Conservation (phyloP, 2,329 filamentous ascomycete species). For the Cercospora janseana region DNA sequence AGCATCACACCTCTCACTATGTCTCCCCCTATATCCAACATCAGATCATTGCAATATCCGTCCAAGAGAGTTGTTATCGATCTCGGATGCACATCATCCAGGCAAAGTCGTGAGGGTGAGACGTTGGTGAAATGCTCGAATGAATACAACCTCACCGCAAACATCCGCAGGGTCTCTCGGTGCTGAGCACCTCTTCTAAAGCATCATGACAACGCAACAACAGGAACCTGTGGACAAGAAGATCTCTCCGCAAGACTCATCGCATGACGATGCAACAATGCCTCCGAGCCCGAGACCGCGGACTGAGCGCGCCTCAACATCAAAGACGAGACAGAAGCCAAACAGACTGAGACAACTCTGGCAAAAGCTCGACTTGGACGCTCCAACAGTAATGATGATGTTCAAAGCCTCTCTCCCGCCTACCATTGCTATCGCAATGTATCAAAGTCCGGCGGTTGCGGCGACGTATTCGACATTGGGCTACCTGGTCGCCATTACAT, state of each 20-base stretch:
- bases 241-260: neutral
- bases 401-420: slow-evolving; percentile 39
- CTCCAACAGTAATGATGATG: slow-evolving; percentile 35
- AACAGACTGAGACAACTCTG: slow-evolving; percentile 32
- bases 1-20: no score
- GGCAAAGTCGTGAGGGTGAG: no score
- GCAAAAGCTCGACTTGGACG: slow-evolving; percentile 35
- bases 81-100: no score
- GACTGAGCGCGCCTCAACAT: no score
- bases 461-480: slow-evolving; percentile 55
- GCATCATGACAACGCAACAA: slow-evolving; percentile 1
- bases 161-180: neutral
- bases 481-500: slow-evolving; percentile 65
- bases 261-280: neutral
- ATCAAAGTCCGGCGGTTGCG: slow-evolving; percentile 51
- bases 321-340: slow-evolving; percentile 22
- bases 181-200: neutral
- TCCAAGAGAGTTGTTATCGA: no score
- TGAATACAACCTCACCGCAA: neutral
- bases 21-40: no score
- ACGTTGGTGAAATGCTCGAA: neutral
- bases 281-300: neutral
- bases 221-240: neutral
- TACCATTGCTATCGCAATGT: slow-evolving; percentile 37
- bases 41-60: no score